Conservation (phyloP, 345 rosid genomes). For the Brassica juncea region DNA sequence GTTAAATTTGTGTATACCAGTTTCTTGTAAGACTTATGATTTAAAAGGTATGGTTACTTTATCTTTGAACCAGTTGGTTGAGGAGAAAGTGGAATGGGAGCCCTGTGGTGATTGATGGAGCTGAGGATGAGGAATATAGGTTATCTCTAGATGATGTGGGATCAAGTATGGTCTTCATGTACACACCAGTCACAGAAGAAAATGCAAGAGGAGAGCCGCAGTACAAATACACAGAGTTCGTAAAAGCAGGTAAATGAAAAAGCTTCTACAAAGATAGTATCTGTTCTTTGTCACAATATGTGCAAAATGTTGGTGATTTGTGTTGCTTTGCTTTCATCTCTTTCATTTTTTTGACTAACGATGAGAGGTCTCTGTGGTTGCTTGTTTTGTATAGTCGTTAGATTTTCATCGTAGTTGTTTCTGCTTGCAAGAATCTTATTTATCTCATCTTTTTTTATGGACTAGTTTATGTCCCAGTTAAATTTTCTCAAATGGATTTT, state of each 20-base stretch:
- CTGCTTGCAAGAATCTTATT: constrained; percentile 6
- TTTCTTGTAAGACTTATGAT: constrained; percentile 12
- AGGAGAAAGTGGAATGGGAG: constrained; percentile 95
- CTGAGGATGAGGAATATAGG: constrained; percentile 83
- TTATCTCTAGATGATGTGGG: constrained; percentile 78
- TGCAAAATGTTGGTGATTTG: background rate
- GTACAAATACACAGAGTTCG: constrained; percentile 89
- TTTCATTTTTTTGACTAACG: background rate
- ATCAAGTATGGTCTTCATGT: constrained; percentile 97
- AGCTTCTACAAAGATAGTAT: constrained; percentile 12
- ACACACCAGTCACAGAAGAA: constrained; percentile 92
- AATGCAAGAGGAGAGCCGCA: constrained; percentile 98
- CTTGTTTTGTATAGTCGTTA: constrained; percentile 4
- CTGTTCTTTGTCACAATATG: constrained; percentile 7
- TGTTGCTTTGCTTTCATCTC: constrained; percentile 24
- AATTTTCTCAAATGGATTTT: background rate
- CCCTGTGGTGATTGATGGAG: constrained; percentile 84
- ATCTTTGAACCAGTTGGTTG: constrained; percentile 67
- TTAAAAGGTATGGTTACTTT: constrained; percentile 5
- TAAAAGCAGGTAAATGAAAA: constrained; percentile 69
- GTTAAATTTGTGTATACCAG: background rate
- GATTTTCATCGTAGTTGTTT: constrained; percentile 8
- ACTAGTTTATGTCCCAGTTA: background rate
- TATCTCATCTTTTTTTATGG: constrained; percentile 9
- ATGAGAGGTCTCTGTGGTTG: constrained; percentile 17